Percentiles rank a stretch among this genome's conserved stretches.
Conservation (phyloP, 2,329 filamentous ascomycete species). For the Aureobasidium lini region DNA sequence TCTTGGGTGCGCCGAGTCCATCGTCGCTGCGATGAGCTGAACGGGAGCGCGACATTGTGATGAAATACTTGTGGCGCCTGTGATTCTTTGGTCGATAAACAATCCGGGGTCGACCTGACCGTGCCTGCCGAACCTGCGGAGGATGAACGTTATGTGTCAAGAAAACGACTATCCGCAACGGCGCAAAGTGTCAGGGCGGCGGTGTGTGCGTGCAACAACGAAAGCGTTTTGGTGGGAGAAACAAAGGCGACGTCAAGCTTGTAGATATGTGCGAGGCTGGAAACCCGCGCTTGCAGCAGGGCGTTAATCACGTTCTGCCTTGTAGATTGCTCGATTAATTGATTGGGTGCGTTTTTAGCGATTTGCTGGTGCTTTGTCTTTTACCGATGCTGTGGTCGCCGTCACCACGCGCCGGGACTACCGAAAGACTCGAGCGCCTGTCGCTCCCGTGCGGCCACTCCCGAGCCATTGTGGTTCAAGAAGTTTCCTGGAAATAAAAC, state of each 20-base stretch:
- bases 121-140: conserved; percentile 10
- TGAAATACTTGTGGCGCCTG: background rate
- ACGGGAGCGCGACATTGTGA: conserved; percentile 1
- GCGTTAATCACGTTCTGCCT: conserved; percentile 1
- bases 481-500: background rate
- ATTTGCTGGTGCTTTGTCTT: background rate
- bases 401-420: background rate
- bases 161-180: conserved; percentile 12
- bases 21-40: background rate
- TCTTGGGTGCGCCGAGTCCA: conserved; percentile 3
- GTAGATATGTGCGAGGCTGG: background rate
- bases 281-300: background rate
- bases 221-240: background rate
- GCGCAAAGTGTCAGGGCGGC: background rate
- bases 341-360: conserved; percentile 2
- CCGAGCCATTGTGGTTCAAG: background rate
- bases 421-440: background rate
- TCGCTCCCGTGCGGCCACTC: background rate
- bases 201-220: background rate
- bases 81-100: background rate
- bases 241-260: background rate
- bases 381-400: background rate
- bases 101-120: background rate
- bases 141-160: conserved; percentile 11
- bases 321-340: conserved; percentile 7